Percentiles rank a stretch among this genome's conserved stretches.
These are phyloP conservation scores for Mycosphaerella arachidis DNA, from an alignment of 2,329 filamentous ascomycete species.

Conservation along the genomic window DNA sequence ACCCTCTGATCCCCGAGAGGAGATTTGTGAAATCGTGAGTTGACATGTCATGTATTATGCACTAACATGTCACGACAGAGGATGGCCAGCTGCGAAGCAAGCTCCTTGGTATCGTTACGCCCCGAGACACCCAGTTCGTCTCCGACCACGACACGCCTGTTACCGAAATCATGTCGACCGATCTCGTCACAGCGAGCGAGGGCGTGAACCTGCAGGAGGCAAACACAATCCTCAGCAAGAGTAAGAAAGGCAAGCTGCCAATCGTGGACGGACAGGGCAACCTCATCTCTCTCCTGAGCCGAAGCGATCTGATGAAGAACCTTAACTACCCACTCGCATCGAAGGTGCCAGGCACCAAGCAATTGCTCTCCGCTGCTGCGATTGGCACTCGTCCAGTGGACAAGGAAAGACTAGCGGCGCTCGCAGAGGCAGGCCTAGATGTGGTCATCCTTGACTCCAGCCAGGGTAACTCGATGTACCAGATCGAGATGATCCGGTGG, in stretches of 20 bases:
- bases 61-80: slow-evolving; percentile 53
- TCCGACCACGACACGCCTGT: slow-evolving; percentile 67
- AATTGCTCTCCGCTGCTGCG: slow-evolving; percentile 89
- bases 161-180: slow-evolving; percentile 88
- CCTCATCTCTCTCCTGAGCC: slow-evolving; percentile 76
- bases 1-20: slow-evolving; percentile 25
- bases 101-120: slow-evolving; percentile 94
- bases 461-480: slow-evolving; percentile 98
- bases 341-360: slow-evolving; percentile 94
- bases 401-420: slow-evolving; percentile 75
- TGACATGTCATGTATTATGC: not conserved
- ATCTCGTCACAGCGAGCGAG: slow-evolving; percentile 79
- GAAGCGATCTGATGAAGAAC: slow-evolving; percentile 98
- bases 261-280: slow-evolving; percentile 48
- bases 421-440: slow-evolving; percentile 92
- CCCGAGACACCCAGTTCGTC: slow-evolving; percentile 97
- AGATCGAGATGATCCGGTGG: slow-evolving; percentile 97
- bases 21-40: not conserved
- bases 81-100: slow-evolving; percentile 89
- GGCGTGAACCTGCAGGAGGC: slow-evolving; percentile 83
- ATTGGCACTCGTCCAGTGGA: slow-evolving; percentile 95
- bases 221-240: slow-evolving; percentile 87
- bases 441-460: slow-evolving; percentile 94
- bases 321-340: slow-evolving; percentile 93
- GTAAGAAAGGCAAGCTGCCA: slow-evolving; percentile 77